These are phyloP conservation scores for Colletotrichum graminicola DNA, from an alignment of 2,329 filamentous ascomycete genomes.

Conservation along the genomic window DNA sequence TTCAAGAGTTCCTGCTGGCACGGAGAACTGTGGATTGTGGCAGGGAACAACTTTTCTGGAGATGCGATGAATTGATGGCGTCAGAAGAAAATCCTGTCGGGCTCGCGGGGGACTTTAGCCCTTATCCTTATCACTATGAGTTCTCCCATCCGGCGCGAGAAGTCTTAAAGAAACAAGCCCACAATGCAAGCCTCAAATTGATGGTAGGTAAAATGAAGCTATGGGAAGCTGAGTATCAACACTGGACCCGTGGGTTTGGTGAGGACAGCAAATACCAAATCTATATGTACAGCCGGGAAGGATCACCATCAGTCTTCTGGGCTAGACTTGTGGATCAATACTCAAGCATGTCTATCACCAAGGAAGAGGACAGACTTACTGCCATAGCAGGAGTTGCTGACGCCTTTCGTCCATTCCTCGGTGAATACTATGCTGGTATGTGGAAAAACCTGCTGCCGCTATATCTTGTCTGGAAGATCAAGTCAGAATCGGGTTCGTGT, in stretches of 20 bases:
- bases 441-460: background rate
- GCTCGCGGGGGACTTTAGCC: too few relatives aligned
- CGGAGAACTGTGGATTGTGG: background rate
- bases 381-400: background rate
- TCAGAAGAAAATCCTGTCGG: background rate
- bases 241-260: too few relatives aligned
- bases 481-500: too few relatives aligned
- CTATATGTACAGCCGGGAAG: too few relatives aligned
- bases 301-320: background rate
- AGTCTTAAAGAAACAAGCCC: too few relatives aligned
- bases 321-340: background rate
- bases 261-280: too few relatives aligned
- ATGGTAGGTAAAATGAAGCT: too few relatives aligned
- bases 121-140: fast-evolving
- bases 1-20: background rate
- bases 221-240: too few relatives aligned
- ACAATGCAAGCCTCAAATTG: too few relatives aligned
- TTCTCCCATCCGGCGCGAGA: background rate
- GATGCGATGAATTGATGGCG: background rate
- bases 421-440: background rate
- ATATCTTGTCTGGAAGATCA: too few relatives aligned
- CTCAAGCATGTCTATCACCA: background rate
- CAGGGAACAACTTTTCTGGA: background rate
- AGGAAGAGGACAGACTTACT: background rate
- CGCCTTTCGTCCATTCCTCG: background rate